Conservation (phyloP, 176 grass and related monocot species). For the barley (Hordeum vulgare) region DNA sequence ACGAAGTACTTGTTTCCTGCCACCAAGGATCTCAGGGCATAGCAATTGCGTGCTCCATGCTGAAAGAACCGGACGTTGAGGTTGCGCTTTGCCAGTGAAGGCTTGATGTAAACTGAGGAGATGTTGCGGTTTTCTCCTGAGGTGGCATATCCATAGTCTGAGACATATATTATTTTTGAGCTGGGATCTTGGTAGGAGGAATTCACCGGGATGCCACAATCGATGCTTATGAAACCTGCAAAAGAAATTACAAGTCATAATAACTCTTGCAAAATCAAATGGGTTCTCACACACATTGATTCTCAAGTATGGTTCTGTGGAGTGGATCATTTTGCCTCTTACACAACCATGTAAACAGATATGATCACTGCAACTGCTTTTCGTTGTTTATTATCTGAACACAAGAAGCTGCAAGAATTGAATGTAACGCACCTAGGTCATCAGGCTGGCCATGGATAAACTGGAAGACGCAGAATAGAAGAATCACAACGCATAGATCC, state of each 20-base stretch:
- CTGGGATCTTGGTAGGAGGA: neutral
- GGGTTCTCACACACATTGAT: neutral
- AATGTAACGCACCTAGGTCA: neutral
- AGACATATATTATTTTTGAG: conserved; percentile 30
- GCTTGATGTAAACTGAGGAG: conserved; percentile 1
- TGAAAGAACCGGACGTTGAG: conserved; percentile 32
- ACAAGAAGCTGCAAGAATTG: neutral
- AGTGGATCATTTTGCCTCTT: neutral
- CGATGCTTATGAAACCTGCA: conserved; percentile 68
- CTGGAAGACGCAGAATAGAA: conserved; percentile 20
- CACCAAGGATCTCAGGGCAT: conserved; percentile 37
- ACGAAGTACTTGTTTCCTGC: conserved; percentile 43
- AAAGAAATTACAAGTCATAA: neutral
- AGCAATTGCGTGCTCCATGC: conserved; percentile 38
- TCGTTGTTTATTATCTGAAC: neutral
- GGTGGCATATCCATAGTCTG: conserved; percentile 46
- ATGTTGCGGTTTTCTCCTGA: conserved; percentile 42
- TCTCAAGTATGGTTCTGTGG: neutral
- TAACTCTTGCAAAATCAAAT: neutral
- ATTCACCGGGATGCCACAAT: conserved; percentile 39
- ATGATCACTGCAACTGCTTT: neutral
- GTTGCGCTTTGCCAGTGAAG: neutral
- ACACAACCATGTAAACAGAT: neutral
- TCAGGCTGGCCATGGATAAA: conserved; percentile 17
- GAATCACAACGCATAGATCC: conserved; percentile 8